These are phyloP conservation scores for Sclerotinia minor DNA, from an alignment of 2,329 filamentous ascomycete species.

Conservation along the genomic window DNA sequence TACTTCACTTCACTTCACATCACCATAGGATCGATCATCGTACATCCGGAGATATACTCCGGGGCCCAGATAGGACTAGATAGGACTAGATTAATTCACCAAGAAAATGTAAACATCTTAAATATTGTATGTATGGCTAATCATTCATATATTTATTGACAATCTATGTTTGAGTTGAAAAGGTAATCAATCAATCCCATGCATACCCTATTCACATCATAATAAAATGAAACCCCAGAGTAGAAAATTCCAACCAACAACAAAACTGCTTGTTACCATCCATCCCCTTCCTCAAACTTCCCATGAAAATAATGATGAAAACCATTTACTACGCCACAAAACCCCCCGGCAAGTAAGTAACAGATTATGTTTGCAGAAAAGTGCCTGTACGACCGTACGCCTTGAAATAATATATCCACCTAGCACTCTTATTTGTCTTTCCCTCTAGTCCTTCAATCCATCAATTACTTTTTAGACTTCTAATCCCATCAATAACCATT, in stretches of 20 bases:
- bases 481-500: conserved; percentile 87
- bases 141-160: background rate
- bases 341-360: conserved; percentile 19
- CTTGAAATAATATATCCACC: conserved; percentile 5
- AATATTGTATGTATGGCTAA: too few species aligned
- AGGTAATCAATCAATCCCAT: background rate
- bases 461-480: conserved; percentile 60
- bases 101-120: too few species aligned
- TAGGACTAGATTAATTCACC: background rate
- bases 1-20: too few species aligned
- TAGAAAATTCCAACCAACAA: background rate
- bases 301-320: background rate
- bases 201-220: background rate
- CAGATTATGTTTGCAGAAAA: conserved; percentile 14
- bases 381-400: conserved; percentile 12
- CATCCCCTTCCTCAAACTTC: background rate
- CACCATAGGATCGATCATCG: background rate
- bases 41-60: background rate
- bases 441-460: background rate
- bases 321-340: conserved; percentile 14
- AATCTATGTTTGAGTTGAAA: background rate
- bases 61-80: too few species aligned
- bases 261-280: background rate
- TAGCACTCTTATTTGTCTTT: background rate
- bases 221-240: background rate